Evolutionary conservation across 2,329 filamentous ascomycete species (phyloP).

Genomic region (Verticillium nonalfalfae): DNA sequence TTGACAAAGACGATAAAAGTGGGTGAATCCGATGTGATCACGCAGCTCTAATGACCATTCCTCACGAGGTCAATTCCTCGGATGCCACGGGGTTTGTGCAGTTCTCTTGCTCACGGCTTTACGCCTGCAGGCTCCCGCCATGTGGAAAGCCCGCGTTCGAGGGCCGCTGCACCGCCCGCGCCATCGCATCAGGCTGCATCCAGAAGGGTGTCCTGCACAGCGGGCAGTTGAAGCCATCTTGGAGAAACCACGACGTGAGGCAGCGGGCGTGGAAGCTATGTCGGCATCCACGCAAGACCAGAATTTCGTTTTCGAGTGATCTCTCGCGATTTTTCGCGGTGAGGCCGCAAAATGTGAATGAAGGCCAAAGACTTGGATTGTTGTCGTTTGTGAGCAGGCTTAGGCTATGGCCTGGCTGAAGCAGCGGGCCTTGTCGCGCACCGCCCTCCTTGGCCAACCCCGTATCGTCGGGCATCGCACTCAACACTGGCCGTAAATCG

Average conservation of each 20-base stretch:
- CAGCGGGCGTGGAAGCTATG: slow-evolving; percentile 33
- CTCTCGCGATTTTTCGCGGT: background rate
- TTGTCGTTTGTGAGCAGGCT: background rate
- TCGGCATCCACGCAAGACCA: slow-evolving; percentile 27
- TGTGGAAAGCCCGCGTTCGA: background rate
- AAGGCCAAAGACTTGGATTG: background rate
- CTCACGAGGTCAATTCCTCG: too few species aligned
- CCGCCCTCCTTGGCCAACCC: background rate
- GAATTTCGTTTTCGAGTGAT: slow-evolving; percentile 16
- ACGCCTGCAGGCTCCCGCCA: background rate
- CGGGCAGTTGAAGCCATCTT: slow-evolving; percentile 28
- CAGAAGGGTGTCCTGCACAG: slow-evolving; percentile 30
- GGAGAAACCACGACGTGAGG: slow-evolving; percentile 30
- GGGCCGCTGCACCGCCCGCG: slow-evolving; percentile 1
- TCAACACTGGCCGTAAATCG: background rate
- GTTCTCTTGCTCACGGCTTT: too few species aligned
- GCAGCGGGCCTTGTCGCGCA: background rate
- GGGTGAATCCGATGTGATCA: too few species aligned
- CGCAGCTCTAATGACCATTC: too few species aligned
- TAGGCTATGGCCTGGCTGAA: background rate
- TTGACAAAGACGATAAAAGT: too few species aligned
- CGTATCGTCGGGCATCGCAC: background rate
- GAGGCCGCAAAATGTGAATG: background rate
- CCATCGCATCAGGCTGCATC: slow-evolving; percentile 7
- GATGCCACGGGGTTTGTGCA: too few species aligned